phyloP scores from a whole-genome alignment of 441 rosid species.

The Metrosideros polymorpha region DNA sequence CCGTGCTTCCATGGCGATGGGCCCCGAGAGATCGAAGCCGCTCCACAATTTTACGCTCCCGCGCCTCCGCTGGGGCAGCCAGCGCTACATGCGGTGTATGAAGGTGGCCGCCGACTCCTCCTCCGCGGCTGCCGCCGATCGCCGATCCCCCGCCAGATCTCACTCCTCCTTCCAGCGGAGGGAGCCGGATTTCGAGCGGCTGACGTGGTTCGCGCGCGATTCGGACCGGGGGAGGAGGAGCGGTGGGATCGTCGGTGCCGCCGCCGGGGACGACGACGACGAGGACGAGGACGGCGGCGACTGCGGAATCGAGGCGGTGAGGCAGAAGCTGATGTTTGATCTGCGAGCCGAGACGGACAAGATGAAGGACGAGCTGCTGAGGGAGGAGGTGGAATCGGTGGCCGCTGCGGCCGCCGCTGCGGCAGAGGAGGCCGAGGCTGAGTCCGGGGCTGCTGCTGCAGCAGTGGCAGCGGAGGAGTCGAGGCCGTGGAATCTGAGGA shows the following conservation, averaged over 20 bases:
- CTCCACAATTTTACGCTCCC: conserved; percentile 84
- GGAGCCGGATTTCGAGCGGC: neutral
- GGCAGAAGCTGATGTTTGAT: conserved; percentile 76
- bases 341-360: conserved; percentile 50
- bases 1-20: conserved; percentile 28
- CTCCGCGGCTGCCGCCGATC: neutral
- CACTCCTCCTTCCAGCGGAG: neutral
- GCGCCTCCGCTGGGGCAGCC: conserved; percentile 70
- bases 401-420: conserved; percentile 11
- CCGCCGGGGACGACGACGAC: neutral
- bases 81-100: conserved; percentile 59
- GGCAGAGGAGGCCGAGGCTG: conserved; percentile 1
- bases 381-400: conserved; percentile 15
- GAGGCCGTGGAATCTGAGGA: conserved; percentile 69
- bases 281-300: conserved; percentile 10
- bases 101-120: conserved; percentile 14
- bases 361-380: conserved; percentile 50
- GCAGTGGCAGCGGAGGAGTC: conserved; percentile 20
- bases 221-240: neutral
- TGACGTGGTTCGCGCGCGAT: neutral
- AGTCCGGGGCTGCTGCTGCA: conserved; percentile 6
- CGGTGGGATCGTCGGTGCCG: conserved; percentile 6
- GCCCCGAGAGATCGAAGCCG: conserved; percentile 51
- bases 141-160: conserved; percentile 15
- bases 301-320: conserved; percentile 62